Evolutionary conservation across 78 protist species (phyloP).

Genomic region (Dictyostelium capitatum): DNA sequence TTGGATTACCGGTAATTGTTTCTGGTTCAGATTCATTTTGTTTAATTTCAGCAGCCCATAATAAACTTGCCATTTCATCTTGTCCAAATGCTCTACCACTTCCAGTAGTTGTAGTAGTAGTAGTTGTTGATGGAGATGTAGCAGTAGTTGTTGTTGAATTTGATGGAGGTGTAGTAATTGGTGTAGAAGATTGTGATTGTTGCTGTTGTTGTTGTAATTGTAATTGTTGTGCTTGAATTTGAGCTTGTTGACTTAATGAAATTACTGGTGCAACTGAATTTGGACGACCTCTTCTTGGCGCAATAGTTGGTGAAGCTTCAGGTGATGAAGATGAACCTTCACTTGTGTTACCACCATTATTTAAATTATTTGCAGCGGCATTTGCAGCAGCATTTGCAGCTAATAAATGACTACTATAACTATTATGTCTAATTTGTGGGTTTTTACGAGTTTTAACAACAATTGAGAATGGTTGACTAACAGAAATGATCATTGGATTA

Average conservation of each 20-base stretch:
- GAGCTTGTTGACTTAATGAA: conserved; percentile 20
- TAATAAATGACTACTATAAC: neutral
- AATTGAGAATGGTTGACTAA: conserved; percentile 67
- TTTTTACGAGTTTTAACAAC: conserved; percentile 76
- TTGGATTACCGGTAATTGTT: neutral
- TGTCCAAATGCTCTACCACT: neutral
- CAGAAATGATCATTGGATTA: conserved; percentile 50
- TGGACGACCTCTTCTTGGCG: conserved; percentile 55
- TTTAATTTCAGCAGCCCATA: conserved; percentile 78
- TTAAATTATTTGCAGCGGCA: neutral
- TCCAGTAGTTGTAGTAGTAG: neutral
- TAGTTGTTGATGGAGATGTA: neutral
- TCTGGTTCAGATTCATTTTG: conserved; percentile 63
- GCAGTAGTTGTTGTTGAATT: neutral
- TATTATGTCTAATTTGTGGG: conserved; percentile 73
- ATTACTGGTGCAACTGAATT: conserved; percentile 40
- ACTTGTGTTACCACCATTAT: conserved; percentile 21
- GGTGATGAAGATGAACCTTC: conserved; percentile 72
- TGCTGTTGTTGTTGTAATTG: no score
- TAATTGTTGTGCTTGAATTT: neutral
- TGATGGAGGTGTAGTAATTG: neutral
- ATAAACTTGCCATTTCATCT: conserved; percentile 64
- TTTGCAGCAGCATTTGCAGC: neutral
- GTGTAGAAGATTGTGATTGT: neutral
- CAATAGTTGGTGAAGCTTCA: conserved; percentile 70